These are phyloP conservation scores for Acanthamoeba lugdunensis DNA, from an alignment of 208 protist species.

Conservation along the genomic window DNA sequence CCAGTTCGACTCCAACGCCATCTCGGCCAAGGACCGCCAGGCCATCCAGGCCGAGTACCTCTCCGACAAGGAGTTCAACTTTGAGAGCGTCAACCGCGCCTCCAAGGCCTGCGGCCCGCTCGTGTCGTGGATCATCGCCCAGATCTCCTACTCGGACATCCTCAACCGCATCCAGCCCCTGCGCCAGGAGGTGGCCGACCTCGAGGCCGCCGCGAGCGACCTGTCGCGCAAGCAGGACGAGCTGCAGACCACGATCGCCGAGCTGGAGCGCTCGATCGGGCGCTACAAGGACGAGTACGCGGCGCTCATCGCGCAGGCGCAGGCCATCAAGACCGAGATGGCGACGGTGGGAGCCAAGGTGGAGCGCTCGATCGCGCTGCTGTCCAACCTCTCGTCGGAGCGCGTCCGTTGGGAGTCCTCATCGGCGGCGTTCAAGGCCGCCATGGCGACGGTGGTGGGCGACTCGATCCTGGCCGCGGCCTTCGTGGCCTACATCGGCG, in stretches of 20 bases:
- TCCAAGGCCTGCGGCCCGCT: conserved; percentile 96
- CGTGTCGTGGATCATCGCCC: conserved; percentile 95
- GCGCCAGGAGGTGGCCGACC: conserved; percentile 89
- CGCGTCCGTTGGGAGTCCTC: conserved; percentile 94
- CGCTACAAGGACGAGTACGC: conserved; percentile 94
- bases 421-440: conserved; percentile 88
- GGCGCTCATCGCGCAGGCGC: conserved; percentile 92
- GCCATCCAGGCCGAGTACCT: conserved; percentile 90
- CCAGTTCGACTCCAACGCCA: conserved; percentile 93
- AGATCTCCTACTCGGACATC: conserved; percentile 94
- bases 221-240: conserved; percentile 79
- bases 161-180: conserved; percentile 93
- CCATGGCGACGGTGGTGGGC: conserved; percentile 94
- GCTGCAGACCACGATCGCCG: conserved; percentile 87
- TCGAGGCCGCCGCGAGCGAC: conserved; percentile 90
- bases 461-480: conserved; percentile 94
- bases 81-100: conserved; percentile 94
- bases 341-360: conserved; percentile 90
- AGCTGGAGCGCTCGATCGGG: conserved; percentile 91
- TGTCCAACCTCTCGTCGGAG: conserved; percentile 94
- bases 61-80: conserved; percentile 89
- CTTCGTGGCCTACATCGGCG: conserved; percentile 97
- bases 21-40: conserved; percentile 72
- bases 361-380: conserved; percentile 90
- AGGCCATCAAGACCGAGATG: conserved; percentile 92